Percentiles rank a stretch among this genome's conserved stretches.
Conservation (phyloP, 1,139 yeast species). For the Taiozyma sp. region DNA sequence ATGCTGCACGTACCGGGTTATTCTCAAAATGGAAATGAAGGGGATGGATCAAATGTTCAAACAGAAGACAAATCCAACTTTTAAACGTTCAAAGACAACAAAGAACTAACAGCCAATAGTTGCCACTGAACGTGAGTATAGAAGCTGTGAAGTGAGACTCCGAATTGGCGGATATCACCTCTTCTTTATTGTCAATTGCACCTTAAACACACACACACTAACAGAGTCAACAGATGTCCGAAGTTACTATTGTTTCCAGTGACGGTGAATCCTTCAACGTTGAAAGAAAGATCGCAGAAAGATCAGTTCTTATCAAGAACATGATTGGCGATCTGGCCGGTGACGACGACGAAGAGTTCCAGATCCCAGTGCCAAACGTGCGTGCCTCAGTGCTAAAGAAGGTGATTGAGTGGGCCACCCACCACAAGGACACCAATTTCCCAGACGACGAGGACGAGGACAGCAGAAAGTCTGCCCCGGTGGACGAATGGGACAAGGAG, state of each 20-base stretch:
- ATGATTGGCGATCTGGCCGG: constrained; percentile 75
- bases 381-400: constrained; percentile 82
- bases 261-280: constrained; percentile 71
- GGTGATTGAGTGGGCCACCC: constrained; percentile 96
- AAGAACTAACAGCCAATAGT: not conserved
- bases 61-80: not conserved
- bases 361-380: constrained; percentile 90
- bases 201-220: not conserved
- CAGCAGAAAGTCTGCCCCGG: constrained; percentile 76
- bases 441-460: constrained; percentile 78
- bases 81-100: not conserved
- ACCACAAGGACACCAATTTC: constrained; percentile 81
- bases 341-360: constrained; percentile 49
- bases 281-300: constrained; percentile 83
- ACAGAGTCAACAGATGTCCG: constrained; percentile 9
- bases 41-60: not conserved
- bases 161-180: too few species aligned
- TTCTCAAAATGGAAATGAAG: not conserved
- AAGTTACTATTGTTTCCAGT: constrained; percentile 56
- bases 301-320: constrained; percentile 82
- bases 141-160: not conserved
- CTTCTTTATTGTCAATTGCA: too few species aligned
- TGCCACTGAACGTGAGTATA: not conserved
- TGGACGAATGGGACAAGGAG: constrained; percentile 95
- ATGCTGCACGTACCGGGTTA: not conserved